Evolutionary conservation across 2,329 filamentous ascomycete genomes (phyloP).

Genomic region (Penicillium polonicum): DNA sequence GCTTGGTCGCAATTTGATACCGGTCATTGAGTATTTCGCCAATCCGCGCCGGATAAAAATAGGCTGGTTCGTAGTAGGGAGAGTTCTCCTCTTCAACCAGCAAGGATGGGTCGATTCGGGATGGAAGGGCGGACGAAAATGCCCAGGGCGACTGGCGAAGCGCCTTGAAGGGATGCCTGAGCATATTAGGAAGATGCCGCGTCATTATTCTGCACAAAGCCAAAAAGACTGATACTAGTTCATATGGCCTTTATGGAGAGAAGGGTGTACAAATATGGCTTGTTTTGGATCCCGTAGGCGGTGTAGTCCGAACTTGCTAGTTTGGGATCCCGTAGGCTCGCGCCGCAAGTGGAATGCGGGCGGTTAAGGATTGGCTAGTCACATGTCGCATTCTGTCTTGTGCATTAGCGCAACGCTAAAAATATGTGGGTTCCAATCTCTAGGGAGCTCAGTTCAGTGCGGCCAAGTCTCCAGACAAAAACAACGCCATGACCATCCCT

Average conservation of each 20-base stretch:
- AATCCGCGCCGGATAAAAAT: constrained; percentile 24
- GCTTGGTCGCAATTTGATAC: constrained; percentile 27
- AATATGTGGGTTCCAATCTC: too few relatives aligned
- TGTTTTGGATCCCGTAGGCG: neutral
- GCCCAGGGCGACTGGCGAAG: constrained; percentile 2
- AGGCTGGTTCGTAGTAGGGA: constrained; percentile 18
- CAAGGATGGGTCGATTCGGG: constrained; percentile 3
- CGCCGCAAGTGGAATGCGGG: too few relatives aligned
- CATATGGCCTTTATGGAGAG: neutral
- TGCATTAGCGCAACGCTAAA: too few relatives aligned
- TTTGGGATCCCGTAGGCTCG: neutral
- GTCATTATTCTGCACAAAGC: neutral
- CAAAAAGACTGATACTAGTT: neutral
- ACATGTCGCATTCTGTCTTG: too few relatives aligned
- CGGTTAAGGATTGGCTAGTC: too few relatives aligned
- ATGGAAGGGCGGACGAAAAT: constrained; percentile 3
- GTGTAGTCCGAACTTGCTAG: neutral
- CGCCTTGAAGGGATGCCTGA: neutral
- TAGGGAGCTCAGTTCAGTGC: too few relatives aligned
- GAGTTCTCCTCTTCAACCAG: constrained; percentile 20
- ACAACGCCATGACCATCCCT: too few relatives aligned
- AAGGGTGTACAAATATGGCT: neutral
- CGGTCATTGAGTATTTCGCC: constrained; percentile 24
- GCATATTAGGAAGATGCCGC: neutral
- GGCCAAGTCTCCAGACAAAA: too few relatives aligned